Evolutionary conservation across 2,329 filamentous ascomycete species (phyloP).

Genomic region (Tolypocladium album): DNA sequence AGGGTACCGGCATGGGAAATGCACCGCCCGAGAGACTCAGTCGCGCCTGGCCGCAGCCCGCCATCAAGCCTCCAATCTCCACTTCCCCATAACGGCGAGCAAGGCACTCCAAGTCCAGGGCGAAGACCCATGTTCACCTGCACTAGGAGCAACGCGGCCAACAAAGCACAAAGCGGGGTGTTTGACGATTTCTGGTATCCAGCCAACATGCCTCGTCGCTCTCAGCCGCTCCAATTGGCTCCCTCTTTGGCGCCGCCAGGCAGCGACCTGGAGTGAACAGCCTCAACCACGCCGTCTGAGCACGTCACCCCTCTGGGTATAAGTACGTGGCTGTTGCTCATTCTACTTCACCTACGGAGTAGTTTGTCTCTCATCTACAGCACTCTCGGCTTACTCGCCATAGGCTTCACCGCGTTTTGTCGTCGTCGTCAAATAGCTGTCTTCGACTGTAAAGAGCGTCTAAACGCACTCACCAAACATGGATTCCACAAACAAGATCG

Average conservation of each 20-base stretch:
- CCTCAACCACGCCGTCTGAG: not conserved
- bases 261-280: not conserved
- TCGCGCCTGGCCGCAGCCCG: not conserved
- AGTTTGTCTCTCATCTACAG: not conserved
- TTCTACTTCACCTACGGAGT: not conserved
- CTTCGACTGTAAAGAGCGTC: not conserved
- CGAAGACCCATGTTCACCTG: not conserved
- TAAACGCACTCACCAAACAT: slow-evolving; percentile 6
- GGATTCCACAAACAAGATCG: slow-evolving; percentile 29
- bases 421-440: not conserved
- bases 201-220: not conserved
- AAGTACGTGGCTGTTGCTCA: not conserved
- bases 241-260: not conserved
- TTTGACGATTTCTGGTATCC: not conserved
- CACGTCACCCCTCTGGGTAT: not conserved
- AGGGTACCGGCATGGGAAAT: not conserved
- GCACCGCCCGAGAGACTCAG: not conserved
- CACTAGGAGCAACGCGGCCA: not conserved
- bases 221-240: not conserved
- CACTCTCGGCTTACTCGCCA: too few species aligned
- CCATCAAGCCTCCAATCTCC: not conserved
- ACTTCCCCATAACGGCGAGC: not conserved
- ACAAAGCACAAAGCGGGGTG: not conserved
- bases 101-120: not conserved
- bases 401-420: not conserved